These are phyloP conservation scores for Steccherinum ochraceum DNA, from an alignment of 768 basidiomycete species.

Conservation along the genomic window DNA sequence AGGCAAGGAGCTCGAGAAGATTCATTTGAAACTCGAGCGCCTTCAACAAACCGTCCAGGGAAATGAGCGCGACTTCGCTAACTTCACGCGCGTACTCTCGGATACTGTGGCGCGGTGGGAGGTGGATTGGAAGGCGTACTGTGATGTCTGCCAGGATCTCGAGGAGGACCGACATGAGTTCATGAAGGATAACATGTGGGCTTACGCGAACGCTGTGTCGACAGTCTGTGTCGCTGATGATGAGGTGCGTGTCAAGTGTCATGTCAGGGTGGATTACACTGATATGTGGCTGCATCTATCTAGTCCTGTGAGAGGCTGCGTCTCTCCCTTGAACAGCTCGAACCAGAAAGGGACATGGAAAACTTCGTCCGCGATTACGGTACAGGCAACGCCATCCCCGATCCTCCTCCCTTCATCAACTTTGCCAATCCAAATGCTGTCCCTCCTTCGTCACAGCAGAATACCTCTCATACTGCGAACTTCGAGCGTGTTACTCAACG, in stretches of 20 bases:
- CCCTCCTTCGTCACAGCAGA: slow-evolving; percentile 50
- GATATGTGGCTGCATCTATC: background rate
- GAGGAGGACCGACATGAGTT: slow-evolving; percentile 95
- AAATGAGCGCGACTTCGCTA: slow-evolving; percentile 91
- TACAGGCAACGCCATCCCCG: slow-evolving; percentile 83
- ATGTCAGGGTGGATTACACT: background rate
- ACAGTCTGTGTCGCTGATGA: slow-evolving; percentile 94
- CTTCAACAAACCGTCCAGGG: slow-evolving; percentile 84
- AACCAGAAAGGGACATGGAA: slow-evolving; percentile 83
- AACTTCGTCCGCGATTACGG: slow-evolving; percentile 85
- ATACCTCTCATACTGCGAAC: slow-evolving; percentile 50
- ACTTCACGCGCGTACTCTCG: slow-evolving; percentile 72
- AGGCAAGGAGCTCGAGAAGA: slow-evolving; percentile 90
- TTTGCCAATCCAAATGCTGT: slow-evolving; percentile 64
- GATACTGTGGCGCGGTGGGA: slow-evolving; percentile 88
- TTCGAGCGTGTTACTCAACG: slow-evolving; percentile 42
- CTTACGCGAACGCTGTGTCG: slow-evolving; percentile 93
- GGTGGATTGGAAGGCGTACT: slow-evolving; percentile 88
- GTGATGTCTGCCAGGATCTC: slow-evolving; percentile 91
- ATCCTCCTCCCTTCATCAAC: slow-evolving; percentile 83
- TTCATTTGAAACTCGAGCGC: slow-evolving; percentile 79
- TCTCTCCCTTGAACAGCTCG: slow-evolving; percentile 81
- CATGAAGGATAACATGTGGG: slow-evolving; percentile 94
- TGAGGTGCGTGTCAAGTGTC: slow-evolving; percentile 51
- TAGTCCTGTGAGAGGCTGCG: slow-evolving; percentile 92